Percentiles rank a stretch among this genome's conserved stretches.
These are phyloP conservation scores for Pleurotus eryngii DNA, from an alignment of 768 basidiomycete genomes.

Conservation along the genomic window DNA sequence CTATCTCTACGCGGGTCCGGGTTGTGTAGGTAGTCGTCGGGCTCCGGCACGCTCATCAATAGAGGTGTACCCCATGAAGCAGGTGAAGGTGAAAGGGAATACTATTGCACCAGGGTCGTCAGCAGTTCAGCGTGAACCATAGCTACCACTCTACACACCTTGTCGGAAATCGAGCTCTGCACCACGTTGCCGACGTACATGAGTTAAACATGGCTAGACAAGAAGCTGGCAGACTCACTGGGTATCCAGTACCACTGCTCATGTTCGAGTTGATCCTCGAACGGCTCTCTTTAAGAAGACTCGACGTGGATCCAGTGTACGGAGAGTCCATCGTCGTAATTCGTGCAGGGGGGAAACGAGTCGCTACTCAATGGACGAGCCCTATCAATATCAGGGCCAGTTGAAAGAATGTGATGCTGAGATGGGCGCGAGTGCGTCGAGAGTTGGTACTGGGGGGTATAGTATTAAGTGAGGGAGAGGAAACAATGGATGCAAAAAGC, in stretches of 20 bases:
- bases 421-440: background rate
- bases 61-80: constrained; percentile 47
- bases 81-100: constrained; percentile 40
- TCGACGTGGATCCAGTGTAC: constrained; percentile 3
- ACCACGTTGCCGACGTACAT: background rate
- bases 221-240: background rate
- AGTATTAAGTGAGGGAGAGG: too few species aligned
- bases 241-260: constrained; percentile 6
- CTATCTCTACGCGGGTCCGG: constrained; percentile 55
- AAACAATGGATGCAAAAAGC: too few species aligned
- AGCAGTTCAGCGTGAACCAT: background rate
- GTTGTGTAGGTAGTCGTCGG: constrained; percentile 63
- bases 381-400: background rate
- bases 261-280: background rate
- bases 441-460: too few species aligned
- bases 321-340: constrained; percentile 4
- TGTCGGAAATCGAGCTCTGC: constrained; percentile 9
- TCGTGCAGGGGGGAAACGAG: background rate
- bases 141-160: background rate
- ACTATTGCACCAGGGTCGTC: constrained; percentile 19
- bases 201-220: background rate
- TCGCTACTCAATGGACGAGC: background rate
- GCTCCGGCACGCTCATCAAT: constrained; percentile 42
- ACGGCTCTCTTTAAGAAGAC: background rate
- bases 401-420: background rate